Evolutionary conservation across 768 basidiomycete genomes (phyloP).

Genomic region (Agaricus blazei): DNA sequence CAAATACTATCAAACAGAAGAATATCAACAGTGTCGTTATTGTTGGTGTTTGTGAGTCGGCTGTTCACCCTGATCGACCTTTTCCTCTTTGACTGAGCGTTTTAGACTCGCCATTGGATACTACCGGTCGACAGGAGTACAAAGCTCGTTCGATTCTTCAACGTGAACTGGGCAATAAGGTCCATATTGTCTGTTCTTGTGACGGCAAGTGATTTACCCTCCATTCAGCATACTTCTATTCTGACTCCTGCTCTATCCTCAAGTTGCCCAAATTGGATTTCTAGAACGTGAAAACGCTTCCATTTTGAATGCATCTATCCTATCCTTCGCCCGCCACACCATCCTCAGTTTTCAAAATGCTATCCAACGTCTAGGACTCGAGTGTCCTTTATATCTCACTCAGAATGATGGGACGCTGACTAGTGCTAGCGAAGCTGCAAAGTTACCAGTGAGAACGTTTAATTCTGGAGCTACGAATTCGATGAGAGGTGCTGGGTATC

Average conservation of each 20-base stretch:
- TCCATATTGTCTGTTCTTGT: slow-evolving; percentile 48
- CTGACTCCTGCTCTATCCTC: neutral
- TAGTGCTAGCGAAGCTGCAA: slow-evolving; percentile 41
- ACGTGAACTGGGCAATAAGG: slow-evolving; percentile 29
- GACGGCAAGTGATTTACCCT: slow-evolving; percentile 24
- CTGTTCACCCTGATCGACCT: neutral
- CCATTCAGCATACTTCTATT: neutral
- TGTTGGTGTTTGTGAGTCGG: slow-evolving; percentile 24
- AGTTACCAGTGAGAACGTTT: slow-evolving; percentile 60
- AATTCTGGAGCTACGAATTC: slow-evolving; percentile 62
- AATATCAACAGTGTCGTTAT: slow-evolving; percentile 24
- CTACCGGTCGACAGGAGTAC: slow-evolving; percentile 26
- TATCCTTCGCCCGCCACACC: slow-evolving; percentile 52
- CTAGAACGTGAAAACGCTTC: slow-evolving; percentile 64
- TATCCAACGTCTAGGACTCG: slow-evolving; percentile 38
- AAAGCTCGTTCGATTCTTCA: slow-evolving; percentile 22
- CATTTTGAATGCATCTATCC: slow-evolving; percentile 62
- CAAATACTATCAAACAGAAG: slow-evolving; percentile 25
- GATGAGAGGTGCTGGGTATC: slow-evolving; percentile 63
- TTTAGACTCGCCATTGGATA: slow-evolving; percentile 28
- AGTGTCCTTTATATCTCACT: slow-evolving; percentile 51
- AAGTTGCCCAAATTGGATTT: slow-evolving; percentile 54
- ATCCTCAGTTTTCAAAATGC: slow-evolving; percentile 50
- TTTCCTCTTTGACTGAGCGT: neutral
- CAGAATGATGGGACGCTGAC: slow-evolving; percentile 57